Evolutionary conservation across 2,329 filamentous ascomycete species (phyloP), one percentile per base, ranked within the genome.

Genomic region (Trematosphaeria pertusa): DNA sequence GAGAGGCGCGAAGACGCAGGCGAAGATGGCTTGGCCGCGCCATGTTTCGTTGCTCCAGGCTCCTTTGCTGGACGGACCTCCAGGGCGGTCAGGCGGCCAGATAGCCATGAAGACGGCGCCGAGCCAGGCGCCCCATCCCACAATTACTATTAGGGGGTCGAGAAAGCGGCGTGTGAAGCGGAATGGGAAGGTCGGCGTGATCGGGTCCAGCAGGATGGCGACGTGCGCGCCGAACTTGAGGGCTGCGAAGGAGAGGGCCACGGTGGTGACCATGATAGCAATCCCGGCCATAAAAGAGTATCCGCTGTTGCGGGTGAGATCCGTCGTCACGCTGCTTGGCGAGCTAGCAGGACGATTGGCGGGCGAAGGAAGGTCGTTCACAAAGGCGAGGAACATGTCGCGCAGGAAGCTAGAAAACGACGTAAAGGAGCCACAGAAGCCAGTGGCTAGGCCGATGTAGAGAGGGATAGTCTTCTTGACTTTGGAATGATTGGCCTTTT

Each of bases 401-500:
- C 89, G 82, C 36, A 92, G 86, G 66, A 96, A 95, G 15, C 87
- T 85, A 0, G 91, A 96, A 72, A 96, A 96, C 8, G 88, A 92
- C 0, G 92, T 97, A 63, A 94, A 89, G 56, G 88, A 92, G 52
- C 93, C 90, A 62, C 91, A 96, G 70, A 94, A 94, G 9, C 88
- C 93, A 0, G 88, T 96, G 0, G 89, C 84, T 5, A 97, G 82
- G 39, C 89, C 92, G 48, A 96, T 87, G 65, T 95, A 96, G 0
- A 96, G 78, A 0, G 93, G 92, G 20, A 96, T 88, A 0, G 88
- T 89, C 75, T 95, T 96, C 68, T 96, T 96, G 19, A 69, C 78
- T 63, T 86, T 76, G 5, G 50, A 54, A 35, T 75, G 69, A 5
- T 66, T 59, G 0, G 63, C 64, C 46, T 65, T 69, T 6, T 82